Evolutionary conservation across 2,329 filamentous ascomycete genomes (phyloP).

Genomic region (Pseudogymnoascus sp.): DNA sequence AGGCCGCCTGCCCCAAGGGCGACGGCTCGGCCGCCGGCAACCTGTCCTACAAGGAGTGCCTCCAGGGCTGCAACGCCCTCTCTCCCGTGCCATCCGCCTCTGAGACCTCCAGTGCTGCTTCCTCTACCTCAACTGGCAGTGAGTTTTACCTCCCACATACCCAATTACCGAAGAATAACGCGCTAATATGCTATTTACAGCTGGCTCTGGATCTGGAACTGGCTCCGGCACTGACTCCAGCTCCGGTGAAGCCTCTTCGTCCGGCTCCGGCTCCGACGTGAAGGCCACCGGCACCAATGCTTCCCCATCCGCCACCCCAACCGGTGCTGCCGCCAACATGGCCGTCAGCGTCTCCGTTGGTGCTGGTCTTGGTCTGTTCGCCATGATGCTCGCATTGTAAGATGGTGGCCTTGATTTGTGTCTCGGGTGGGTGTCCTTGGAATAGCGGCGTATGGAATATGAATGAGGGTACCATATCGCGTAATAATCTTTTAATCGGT

Average conservation of each 20-base stretch:
- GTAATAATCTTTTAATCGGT: constrained; percentile 5
- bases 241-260: background rate
- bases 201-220: background rate
- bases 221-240: background rate
- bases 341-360: constrained; percentile 6
- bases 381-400: constrained; percentile 8
- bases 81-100: background rate
- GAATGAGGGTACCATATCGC: constrained; percentile 9
- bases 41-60: background rate
- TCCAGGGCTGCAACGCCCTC: background rate
- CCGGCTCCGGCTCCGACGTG: background rate
- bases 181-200: background rate
- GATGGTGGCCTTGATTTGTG: background rate
- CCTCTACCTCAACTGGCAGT: background rate
- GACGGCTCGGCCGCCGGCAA: background rate
- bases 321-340: background rate
- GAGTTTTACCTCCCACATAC: background rate
- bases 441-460: constrained; percentile 3
- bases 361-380: background rate
- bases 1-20: background rate
- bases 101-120: background rate
- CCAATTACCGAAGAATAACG: background rate
- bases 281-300: background rate
- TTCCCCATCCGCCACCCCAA: background rate
- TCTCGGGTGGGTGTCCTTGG: background rate